Evolutionary conservation across 2,329 filamentous ascomycete genomes (phyloP), one percentile per base, ranked within the genome.

Genomic region (Albophoma yamanashiensis): DNA sequence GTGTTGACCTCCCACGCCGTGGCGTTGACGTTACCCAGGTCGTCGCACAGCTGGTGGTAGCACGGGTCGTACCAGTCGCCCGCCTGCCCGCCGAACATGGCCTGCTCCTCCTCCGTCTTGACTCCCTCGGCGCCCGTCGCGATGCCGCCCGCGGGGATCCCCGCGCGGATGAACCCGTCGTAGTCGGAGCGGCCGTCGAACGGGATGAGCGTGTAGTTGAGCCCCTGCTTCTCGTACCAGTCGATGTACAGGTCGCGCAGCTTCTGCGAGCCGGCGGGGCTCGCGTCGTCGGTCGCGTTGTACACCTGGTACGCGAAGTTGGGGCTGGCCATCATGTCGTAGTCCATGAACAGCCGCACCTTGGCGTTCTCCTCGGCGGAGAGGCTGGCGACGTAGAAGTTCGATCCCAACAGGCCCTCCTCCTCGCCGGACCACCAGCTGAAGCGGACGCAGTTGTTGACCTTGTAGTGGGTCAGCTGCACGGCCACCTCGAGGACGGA

Each of bases 111-210:
- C 57, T 79, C 74, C 0, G 88, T 91, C 82, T 92, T 92, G 74
- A 89, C 71, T 15, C 82, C 87, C 72, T 92, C 89, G 1, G 89
- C 89, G 45, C 89, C 89, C 2, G 89, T 91, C 59, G 89, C 88
- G 62, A 92, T 84, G 38, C 89, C 89, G 31, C 89, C 89, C 1
- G 84, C 84, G 0, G 89, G 87, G 50, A 92, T 91, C 3, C 87
- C 87, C 60, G 83, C 80, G 42, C 83, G 79, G 67, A 92, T 87
- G 76, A 93, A 92, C 1, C 84, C 87, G 57, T 86, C 88, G 67
- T 93, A 93, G 73, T 94, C 90, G 63, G 86, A 90, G 61, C 89
- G 85, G 8, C 89, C 89, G 66, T 91, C 87, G 65, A 94, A 93
- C 2, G 84, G 82, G 36, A 89, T 89, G 61, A 88, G 84, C 0